Percentiles rank a stretch among this genome's conserved stretches.
Evolutionary conservation across 345 rosid species (phyloP).

Genomic region (Litchi chinensis): DNA sequence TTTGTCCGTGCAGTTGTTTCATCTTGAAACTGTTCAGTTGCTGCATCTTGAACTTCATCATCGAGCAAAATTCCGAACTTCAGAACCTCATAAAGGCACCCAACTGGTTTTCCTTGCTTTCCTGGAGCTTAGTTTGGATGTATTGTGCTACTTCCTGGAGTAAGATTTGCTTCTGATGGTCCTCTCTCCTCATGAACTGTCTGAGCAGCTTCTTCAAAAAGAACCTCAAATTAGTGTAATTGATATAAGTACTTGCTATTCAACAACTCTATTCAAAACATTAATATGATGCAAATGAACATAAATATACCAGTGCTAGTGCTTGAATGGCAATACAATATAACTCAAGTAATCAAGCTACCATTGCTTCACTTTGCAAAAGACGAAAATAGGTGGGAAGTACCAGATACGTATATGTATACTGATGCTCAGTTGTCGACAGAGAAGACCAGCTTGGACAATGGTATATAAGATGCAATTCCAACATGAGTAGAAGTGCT

Average conservation of each 20-base stretch:
- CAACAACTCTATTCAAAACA: neutral
- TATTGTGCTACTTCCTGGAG: constrained; percentile 35
- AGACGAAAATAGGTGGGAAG: neutral
- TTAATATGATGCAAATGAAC: neutral
- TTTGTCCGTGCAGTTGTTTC: constrained; percentile 11
- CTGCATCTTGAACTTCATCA: constrained; percentile 34
- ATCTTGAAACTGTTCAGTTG: constrained; percentile 26
- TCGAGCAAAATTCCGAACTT: constrained; percentile 50
- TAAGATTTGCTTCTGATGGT: constrained; percentile 51
- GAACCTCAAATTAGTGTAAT: too few species aligned
- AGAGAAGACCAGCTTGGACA: neutral
- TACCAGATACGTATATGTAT: neutral
- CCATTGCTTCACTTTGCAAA: neutral
- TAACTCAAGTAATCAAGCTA: neutral
- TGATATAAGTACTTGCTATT: neutral
- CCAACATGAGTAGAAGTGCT: too few species aligned
- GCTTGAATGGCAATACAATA: neutral
- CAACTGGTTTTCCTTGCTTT: constrained; percentile 56
- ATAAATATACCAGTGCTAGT: neutral
- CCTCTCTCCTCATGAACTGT: constrained; percentile 48
- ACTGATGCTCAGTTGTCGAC: neutral
- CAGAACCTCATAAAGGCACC: constrained; percentile 54
- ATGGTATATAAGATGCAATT: too few species aligned
- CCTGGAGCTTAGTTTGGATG: constrained; percentile 44
- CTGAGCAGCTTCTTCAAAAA: constrained; percentile 36